phyloP scores from a whole-genome alignment of 805 yeast species.

The Candida tallmaniae region DNA sequence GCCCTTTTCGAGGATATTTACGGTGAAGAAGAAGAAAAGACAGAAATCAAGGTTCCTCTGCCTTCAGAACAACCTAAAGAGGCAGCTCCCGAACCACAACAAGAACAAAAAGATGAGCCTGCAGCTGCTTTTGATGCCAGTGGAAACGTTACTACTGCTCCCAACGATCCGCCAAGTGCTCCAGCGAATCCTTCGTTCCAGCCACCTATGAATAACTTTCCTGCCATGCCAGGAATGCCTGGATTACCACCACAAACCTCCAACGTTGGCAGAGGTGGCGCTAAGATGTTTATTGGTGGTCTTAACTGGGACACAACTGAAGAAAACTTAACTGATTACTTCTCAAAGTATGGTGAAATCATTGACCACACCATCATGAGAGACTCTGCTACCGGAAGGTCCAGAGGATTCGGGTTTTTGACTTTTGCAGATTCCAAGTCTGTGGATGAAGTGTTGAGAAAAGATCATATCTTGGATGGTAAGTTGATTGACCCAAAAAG shows the following conservation, averaged over 20 bases:
- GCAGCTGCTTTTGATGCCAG: background rate
- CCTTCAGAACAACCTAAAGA: slow-evolving; percentile 13
- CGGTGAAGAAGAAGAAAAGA: slow-evolving; percentile 10
- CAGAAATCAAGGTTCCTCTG: slow-evolving; percentile 1
- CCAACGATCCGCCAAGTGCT: slow-evolving; percentile 2
- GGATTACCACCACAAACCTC: slow-evolving; percentile 23
- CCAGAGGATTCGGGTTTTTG: slow-evolving; percentile 92
- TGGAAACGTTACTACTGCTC: slow-evolving; percentile 3
- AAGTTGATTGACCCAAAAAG: slow-evolving; percentile 96
- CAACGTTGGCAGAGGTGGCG: slow-evolving; percentile 53
- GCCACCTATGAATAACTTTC: slow-evolving; percentile 2
- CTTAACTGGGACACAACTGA: slow-evolving; percentile 97
- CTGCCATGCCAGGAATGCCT: slow-evolving; percentile 6
- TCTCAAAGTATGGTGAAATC: slow-evolving; percentile 84
- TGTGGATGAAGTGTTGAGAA: slow-evolving; percentile 80
- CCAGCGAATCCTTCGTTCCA: slow-evolving; percentile 2
- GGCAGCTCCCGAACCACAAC: slow-evolving; percentile 6
- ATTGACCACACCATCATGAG: slow-evolving; percentile 89
- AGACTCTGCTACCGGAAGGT: slow-evolving; percentile 78
- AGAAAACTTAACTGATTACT: slow-evolving; percentile 76
- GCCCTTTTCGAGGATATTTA: slow-evolving; percentile 92
- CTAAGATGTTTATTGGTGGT: slow-evolving; percentile 95
- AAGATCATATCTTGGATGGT: slow-evolving; percentile 89
- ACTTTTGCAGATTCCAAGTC: slow-evolving; percentile 78
- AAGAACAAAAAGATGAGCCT: slow-evolving; percentile 1